Evolutionary conservation across 2,329 filamentous ascomycete genomes (phyloP), one percentile per base, ranked within the genome.

Genomic region (Diaporthe vaccinii): DNA sequence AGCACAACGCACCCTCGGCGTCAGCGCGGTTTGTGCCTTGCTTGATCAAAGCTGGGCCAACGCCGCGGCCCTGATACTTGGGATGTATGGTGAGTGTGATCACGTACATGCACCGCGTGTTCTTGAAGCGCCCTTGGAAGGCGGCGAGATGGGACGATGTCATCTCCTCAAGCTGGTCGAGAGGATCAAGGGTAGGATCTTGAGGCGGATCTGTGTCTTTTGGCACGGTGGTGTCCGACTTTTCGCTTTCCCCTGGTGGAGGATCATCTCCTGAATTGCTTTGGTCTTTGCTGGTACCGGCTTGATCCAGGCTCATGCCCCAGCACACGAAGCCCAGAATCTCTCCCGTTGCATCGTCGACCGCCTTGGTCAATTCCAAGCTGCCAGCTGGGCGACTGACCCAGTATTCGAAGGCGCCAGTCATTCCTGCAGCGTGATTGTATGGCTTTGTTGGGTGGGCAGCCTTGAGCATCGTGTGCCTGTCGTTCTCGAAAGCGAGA

Each of bases 261-360:
- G 36, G 20, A 2, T 15, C 14, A 17, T 49, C n/a, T 59, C 20
- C 20, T 25, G 55, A 9, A 1, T 49, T 58, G 28, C 3, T 20
- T 15, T 36, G 14, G 22, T 49, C 22, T 25, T 25, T 51, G 4
- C 9, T 41, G 10, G 58, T 34, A 5, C 57, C 82, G 20, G 76
- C 76, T 2, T 79, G 65, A 2, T 78, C 76, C 49, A 84, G 77
- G 28, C 76, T 76, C 20, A 82, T 79, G 12, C 78, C 80, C 84
- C 84, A 86, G 39, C 81, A 80, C 10, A 79, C 78, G 79, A 80
- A 85, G 6, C 83, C 84, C 20, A 82, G 69, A 39, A 83, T 78
- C 4, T 78, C 74, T 1, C 81, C 81, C 1, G 79, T 80, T 3
- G 68, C 73, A n/a, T 79, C 61, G 71, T 84, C 80, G 14, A 82